Base-by-base conservation (phyloP, 208 protist species). In the Wallacemonas sp. region DNA sequence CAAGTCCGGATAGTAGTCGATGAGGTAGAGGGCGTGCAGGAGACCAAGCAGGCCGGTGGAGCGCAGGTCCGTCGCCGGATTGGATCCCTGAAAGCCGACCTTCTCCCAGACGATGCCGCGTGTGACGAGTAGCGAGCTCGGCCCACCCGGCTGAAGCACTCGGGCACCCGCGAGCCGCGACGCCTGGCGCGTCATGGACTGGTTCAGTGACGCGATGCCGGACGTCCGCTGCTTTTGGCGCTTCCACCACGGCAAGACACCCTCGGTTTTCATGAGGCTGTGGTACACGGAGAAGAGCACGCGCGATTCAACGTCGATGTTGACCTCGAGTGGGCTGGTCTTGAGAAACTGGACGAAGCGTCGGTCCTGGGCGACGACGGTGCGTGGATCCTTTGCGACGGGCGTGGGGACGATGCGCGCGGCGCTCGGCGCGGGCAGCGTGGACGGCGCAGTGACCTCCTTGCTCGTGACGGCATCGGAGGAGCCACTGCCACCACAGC, bases 61-160 rank as follows among this genome's bases (percentile, higher is more conserved):
- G 21, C 89, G 89, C 29, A 92, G 72, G 47, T 95, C 89, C 8
- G 89, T 95, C 3, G 83, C 83, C 12, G 89, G 89, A 61, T 95
- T 81, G 39, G 47, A 63, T 21, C 89, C 89, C 54, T 95, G 89
- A 61, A 95, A 95, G 2, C 89, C 89, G 14, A 95, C 70, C 1
- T 34, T 48, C 61, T 95, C 84, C 86, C 89, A 95, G 33, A 62
- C 46, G 1, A 84, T 64, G 1, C 48, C 39, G 43, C 47, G 27
- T n/a, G 54, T 70, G 8, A 5, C 38, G 52, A 58, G 52, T 3
- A 39, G 26, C 3, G 52, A 58, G 52, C 52, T 58, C 12, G 52
- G n/a, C 4, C 30, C 52, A 16, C 6, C 8, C 19, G 52, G 52
- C 30, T 27, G 52, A 24, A 58, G 30, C 14, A 58, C 52, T 0